Evolutionary conservation across 1,139 yeast species (phyloP), one percentile per base, ranked within the genome.

Genomic region (Yamadazyma trypodendri): DNA sequence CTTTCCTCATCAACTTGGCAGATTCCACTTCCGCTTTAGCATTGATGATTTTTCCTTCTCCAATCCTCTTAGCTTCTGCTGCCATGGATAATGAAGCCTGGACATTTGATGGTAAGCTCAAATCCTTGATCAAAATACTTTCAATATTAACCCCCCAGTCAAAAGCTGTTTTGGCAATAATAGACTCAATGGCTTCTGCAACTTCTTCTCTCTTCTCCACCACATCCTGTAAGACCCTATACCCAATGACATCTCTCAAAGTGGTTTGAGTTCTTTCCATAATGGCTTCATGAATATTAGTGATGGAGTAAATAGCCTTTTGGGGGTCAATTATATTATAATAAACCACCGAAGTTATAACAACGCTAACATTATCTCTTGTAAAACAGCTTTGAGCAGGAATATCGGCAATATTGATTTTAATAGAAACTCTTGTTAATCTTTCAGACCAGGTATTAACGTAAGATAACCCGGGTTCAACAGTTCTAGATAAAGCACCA

Each of bases 21-120:
- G 80, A 69, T 58, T 83, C 89, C 38, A 82, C 88, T 61, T 83
- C 89, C 15, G 88, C 88, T 56, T 75, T 75, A 27, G 89, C 89
- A 46, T 81, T 79, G 54, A 83, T 82, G 52, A 83, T 81, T 68
- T 82, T 83, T 55, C 84, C 77, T 59, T 83, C 90, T 63, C 89
- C 89, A 44, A 82, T 79, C 60, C 90, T 70, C 63, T 77, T 79
- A 27, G 87, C 83, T 65, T 82, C 86, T 25, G 89, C 86, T 23
- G 89, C 89, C 73, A 79, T 80, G 3, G 88, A 77, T 48, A 83
- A 67, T 2, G 87, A 77, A 35, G 74, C 67, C 42, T 81, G 79
- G 36, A 83, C 82, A 40, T 72, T 73, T 11, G 63, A 61, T 14
- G 83, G 81, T 49, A 83, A 68, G 22, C 66, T 61, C 54, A 83